Conservation (phyloP, 208 protist genomes). For the Trypanosoma avium region DNA sequence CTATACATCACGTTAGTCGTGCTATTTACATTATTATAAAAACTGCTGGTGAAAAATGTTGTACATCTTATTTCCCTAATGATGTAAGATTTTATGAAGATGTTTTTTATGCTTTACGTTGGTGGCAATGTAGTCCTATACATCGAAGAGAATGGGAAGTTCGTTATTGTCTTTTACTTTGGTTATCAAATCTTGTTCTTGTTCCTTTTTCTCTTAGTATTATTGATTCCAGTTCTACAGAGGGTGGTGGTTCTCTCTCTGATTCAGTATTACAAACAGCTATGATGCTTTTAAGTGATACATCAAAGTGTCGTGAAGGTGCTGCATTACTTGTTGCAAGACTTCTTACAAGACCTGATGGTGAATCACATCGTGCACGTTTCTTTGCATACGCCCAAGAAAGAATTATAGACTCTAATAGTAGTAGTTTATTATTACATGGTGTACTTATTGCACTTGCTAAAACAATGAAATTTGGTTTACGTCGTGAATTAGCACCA, state of each 20-base stretch:
- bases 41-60: slow-evolving; percentile 93
- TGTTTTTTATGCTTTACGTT: slow-evolving; percentile 78
- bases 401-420: slow-evolving; percentile 26
- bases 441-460: slow-evolving; percentile 89
- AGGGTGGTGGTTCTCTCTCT: slow-evolving; percentile 48
- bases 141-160: slow-evolving; percentile 92
- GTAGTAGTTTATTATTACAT: slow-evolving; percentile 35
- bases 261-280: slow-evolving; percentile 72
- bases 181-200: slow-evolving; percentile 96
- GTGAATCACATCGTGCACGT: slow-evolving; percentile 47
- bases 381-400: slow-evolving; percentile 66
- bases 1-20: slow-evolving; percentile 73
- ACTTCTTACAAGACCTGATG: slow-evolving; percentile 91
- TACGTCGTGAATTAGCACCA: slow-evolving; percentile 77
- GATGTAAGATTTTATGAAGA: slow-evolving; percentile 86
- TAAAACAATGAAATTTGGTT: slow-evolving; percentile 92
- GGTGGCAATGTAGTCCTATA: slow-evolving; percentile 47
- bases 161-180: slow-evolving; percentile 96
- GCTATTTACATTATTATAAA: slow-evolving; percentile 94
- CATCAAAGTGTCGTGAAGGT: slow-evolving; percentile 90
- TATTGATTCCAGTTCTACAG: slow-evolving; percentile 89
- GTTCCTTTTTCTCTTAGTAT: slow-evolving; percentile 95
- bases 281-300: slow-evolving; percentile 73
- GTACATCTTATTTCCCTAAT: slow-evolving; percentile 94
- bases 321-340: slow-evolving; percentile 88